Conservation (phyloP, 108 stramenopile genomes). For the Ochromonas danica region DNA sequence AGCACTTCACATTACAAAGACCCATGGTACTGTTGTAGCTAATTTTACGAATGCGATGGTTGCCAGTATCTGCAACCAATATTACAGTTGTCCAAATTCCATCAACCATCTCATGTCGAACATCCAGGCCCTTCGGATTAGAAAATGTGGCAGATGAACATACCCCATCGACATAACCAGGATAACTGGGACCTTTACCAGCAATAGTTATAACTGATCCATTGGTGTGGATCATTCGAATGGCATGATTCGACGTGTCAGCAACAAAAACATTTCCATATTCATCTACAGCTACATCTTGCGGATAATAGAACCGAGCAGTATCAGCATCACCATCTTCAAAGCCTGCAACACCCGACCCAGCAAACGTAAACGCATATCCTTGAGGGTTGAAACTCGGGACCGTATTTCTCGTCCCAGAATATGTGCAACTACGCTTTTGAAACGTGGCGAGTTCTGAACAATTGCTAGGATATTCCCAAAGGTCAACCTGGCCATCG, state of each 20-base stretch:
- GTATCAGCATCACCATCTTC: slow-evolving; percentile 58
- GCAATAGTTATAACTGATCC: slow-evolving; percentile 70
- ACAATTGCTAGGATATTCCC: background rate
- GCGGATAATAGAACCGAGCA: slow-evolving; percentile 66
- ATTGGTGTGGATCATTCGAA: slow-evolving; percentile 58
- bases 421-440: background rate
- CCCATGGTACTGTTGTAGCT: background rate
- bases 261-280: slow-evolving; percentile 77
- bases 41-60: slow-evolving; percentile 63
- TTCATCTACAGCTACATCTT: slow-evolving; percentile 72
- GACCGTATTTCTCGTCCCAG: background rate
- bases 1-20: slow-evolving; percentile 49
- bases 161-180: slow-evolving; percentile 42
- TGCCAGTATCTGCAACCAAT: slow-evolving; percentile 72
- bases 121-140: slow-evolving; percentile 60
- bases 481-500: background rate
- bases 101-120: slow-evolving; percentile 16
- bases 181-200: slow-evolving; percentile 53
- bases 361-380: slow-evolving; percentile 47
- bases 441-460: background rate
- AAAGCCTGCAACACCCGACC: slow-evolving; percentile 59
- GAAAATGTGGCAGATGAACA: slow-evolving; percentile 61
- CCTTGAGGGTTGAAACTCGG: slow-evolving; percentile 56
- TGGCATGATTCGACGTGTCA: slow-evolving; percentile 78
- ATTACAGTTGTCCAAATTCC: slow-evolving; percentile 27